Evolutionary conservation across 2,329 filamentous ascomycete genomes (phyloP).

Genomic region (Fonsecaea monophora): DNA sequence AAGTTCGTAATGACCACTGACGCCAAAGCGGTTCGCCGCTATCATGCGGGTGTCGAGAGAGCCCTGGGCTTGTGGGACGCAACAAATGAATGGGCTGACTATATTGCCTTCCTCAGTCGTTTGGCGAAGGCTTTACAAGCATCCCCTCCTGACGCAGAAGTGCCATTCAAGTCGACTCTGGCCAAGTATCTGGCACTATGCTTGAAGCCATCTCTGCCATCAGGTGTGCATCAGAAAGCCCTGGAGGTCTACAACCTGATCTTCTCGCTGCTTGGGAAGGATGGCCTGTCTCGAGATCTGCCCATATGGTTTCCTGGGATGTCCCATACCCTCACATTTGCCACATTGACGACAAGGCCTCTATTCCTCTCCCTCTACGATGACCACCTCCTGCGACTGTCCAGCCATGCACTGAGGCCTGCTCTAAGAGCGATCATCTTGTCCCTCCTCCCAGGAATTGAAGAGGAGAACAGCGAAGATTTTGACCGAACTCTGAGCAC

Average conservation of each 20-base stretch:
- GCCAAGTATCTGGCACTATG: conserved; percentile 94
- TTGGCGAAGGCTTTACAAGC: conserved; percentile 89
- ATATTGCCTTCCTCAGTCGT: conserved; percentile 93
- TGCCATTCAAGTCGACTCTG: conserved; percentile 82
- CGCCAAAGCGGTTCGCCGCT: conserved; percentile 79
- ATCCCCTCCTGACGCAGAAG: conserved; percentile 73
- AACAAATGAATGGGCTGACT: conserved; percentile 98
- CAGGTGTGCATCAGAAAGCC: conserved; percentile 96
- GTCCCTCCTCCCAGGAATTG: conserved; percentile 85
- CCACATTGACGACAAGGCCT: conserved; percentile 86
- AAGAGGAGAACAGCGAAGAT: conserved; percentile 96
- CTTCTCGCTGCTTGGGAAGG: conserved; percentile 77
- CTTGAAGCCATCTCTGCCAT: conserved; percentile 88
- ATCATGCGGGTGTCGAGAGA: conserved; percentile 85
- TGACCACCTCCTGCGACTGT: conserved; percentile 74
- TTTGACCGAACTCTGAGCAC: conserved; percentile 86
- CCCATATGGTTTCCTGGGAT: conserved; percentile 89
- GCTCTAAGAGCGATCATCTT: conserved; percentile 90
- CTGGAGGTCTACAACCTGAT: conserved; percentile 92
- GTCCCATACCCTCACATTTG: conserved; percentile 88
- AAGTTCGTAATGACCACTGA: conserved; percentile 48
- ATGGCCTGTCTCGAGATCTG: conserved; percentile 80
- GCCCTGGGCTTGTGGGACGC: conserved; percentile 90
- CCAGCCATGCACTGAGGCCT: conserved; percentile 75
- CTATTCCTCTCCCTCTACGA: conserved; percentile 86